These are phyloP conservation scores for Mycena chlorophos DNA, from an alignment of 768 basidiomycete genomes.

Conservation along the genomic window DNA sequence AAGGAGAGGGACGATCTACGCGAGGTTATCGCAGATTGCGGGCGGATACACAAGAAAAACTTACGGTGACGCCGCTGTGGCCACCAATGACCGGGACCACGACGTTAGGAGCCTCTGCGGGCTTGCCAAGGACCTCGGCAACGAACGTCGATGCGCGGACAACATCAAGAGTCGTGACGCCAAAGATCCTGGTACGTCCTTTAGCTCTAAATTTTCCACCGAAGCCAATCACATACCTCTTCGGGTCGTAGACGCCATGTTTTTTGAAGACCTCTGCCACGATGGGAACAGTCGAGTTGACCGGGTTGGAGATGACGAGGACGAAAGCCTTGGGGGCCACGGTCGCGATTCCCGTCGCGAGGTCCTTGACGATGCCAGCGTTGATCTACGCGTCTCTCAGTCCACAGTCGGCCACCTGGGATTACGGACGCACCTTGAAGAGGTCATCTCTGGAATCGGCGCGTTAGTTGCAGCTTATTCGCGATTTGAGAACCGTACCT, in stretches of 20 bases:
- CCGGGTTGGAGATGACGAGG: conserved; percentile 97
- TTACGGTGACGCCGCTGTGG: conserved; percentile 87
- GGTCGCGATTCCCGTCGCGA: conserved; percentile 87
- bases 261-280: conserved; percentile 95
- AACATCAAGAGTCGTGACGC: conserved; percentile 97
- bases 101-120: conserved; percentile 58
- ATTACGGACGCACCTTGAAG: conserved; percentile 69
- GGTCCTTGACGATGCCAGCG: conserved; percentile 92
- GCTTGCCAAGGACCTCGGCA: conserved; percentile 70
- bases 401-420: conserved; percentile 4
- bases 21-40: background rate
- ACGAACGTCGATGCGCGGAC: conserved; percentile 98
- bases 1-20: conserved; percentile 87
- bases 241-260: conserved; percentile 87
- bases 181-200: conserved; percentile 70
- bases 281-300: conserved; percentile 98
- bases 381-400: conserved; percentile 67
- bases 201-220: conserved; percentile 1
- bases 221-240: conserved; percentile 51
- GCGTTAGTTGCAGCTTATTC: conserved; percentile 1
- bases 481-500: conserved; percentile 36
- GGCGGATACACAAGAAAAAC: conserved; percentile 19
- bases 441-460: conserved; percentile 73
- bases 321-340: conserved; percentile 86
- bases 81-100: conserved; percentile 92